Conservation (phyloP, 768 basidiomycete genomes). For the Suillus cothurnatus region DNA sequence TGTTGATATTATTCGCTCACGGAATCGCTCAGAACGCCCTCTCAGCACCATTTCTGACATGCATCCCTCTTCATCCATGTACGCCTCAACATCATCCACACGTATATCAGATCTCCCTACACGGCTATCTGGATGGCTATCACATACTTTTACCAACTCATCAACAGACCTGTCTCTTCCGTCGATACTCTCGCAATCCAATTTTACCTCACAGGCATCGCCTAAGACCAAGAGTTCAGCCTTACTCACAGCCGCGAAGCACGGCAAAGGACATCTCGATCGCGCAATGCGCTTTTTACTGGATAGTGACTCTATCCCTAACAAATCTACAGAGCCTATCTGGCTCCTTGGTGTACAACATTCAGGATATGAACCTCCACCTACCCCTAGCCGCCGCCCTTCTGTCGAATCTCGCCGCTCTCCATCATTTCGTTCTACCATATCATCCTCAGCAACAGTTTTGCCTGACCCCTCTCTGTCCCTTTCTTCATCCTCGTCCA, state of each 20-base stretch:
- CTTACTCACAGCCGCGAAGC: constrained; percentile 68
- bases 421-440: constrained; percentile 47
- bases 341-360: constrained; percentile 90
- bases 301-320: constrained; percentile 85
- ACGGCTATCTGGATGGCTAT: constrained; percentile 79
- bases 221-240: constrained; percentile 51
- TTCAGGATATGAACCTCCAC: constrained; percentile 63
- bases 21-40: constrained; percentile 60
- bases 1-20: constrained; percentile 51
- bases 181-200: constrained; percentile 52
- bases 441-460: constrained; percentile 40
- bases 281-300: constrained; percentile 89
- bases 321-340: constrained; percentile 80
- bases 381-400: constrained; percentile 38
- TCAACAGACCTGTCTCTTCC: constrained; percentile 74
- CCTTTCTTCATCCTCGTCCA: constrained; percentile 36
- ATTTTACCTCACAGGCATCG: constrained; percentile 29
- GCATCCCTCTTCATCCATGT: constrained; percentile 48
- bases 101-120: constrained; percentile 72
- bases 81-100: constrained; percentile 46
- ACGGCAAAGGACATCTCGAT: constrained; percentile 76
- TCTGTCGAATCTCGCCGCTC: constrained; percentile 43
- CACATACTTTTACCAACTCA: constrained; percentile 74
- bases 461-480: constrained; percentile 33
- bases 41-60: constrained; percentile 45